phyloP scores from a whole-genome alignment of 805 yeast species.

The Isabelozyma gotoi region DNA sequence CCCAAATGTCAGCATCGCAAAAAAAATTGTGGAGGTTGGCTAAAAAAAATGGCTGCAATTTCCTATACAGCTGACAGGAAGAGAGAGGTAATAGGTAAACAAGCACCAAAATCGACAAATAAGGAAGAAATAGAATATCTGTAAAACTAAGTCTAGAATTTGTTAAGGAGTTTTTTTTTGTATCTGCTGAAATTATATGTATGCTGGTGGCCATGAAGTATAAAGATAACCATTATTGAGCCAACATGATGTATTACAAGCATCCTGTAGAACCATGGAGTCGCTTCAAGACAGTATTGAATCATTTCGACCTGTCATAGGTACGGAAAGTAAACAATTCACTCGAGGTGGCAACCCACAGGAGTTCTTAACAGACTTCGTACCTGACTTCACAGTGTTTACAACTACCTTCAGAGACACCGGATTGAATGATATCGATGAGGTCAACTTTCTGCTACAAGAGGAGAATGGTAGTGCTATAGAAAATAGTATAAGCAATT shows the following conservation, averaged over 20 bases:
- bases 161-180: too few species aligned
- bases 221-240: neutral
- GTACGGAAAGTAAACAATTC: neutral
- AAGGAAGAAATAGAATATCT: too few species aligned
- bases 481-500: neutral
- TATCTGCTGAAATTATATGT: too few species aligned
- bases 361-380: neutral
- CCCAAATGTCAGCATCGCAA: neutral
- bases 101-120: neutral
- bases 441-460: neutral
- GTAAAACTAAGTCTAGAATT: too few species aligned
- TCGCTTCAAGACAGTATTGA: neutral
- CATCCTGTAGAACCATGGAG: too few species aligned
- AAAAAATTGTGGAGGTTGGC: slow-evolving; percentile 1
- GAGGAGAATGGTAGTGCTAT: neutral
- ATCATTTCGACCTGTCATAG: neutral
- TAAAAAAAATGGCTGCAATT: neutral
- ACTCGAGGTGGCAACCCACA: neutral
- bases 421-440: neutral
- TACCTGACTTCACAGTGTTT: neutral
- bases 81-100: neutral
- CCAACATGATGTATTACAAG: too few species aligned
- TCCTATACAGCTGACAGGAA: neutral
- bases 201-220: neutral
- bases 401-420: neutral